Evolutionary conservation across 2,329 filamentous ascomycete genomes (phyloP), one percentile per base, ranked within the genome.

Genomic region (Clonostachys solani): DNA sequence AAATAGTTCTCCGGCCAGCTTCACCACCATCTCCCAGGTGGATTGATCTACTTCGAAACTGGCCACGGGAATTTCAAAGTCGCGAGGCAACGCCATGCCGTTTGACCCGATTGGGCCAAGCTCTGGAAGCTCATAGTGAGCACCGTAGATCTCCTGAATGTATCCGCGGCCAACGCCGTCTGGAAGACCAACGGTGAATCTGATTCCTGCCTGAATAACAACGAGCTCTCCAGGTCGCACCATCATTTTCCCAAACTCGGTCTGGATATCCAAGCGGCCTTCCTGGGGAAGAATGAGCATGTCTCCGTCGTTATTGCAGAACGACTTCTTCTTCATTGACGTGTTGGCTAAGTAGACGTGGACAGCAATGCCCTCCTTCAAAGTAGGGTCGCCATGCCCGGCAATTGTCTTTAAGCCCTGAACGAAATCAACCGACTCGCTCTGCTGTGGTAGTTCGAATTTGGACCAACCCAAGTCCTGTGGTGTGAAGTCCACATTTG

Each of bases 251-350:
- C 83, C 83, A 45, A 86, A 68, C 55, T 87, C 83, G 0, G 83
- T 86, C 58, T 80, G 76, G 48, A 87, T 81, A 53, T 86, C 80
- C 35, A 86, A 63, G 5, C 74, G 71, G 4, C 83, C 83, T 49
- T 83, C 75, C 57, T 86, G 83, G 5, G 80, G 73, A n/a, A 87
- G 79, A 52, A 87, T 83, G 44, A 86, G 61, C 52, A 83, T 82
- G 59, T 86, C 83, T 6, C 83, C 83, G 56, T 86, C 83, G 0
- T 84, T 82, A 12, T 80, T 86, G 66, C 87, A 89, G 61, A 89
- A 89, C 1, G 84, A 84, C 52, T 82, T 75, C 42, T 80, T 78
- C n/a, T 70, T 69, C 86, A 89, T 89, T 55, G 81, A 77, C 56
- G 81, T 84, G 19, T 84, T 84, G 2, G 82, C 84, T 2, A 83